Percentiles rank a stretch among this genome's conserved stretches.
Conservation (phyloP, 805 yeast species). For the Candida nemodendra region DNA sequence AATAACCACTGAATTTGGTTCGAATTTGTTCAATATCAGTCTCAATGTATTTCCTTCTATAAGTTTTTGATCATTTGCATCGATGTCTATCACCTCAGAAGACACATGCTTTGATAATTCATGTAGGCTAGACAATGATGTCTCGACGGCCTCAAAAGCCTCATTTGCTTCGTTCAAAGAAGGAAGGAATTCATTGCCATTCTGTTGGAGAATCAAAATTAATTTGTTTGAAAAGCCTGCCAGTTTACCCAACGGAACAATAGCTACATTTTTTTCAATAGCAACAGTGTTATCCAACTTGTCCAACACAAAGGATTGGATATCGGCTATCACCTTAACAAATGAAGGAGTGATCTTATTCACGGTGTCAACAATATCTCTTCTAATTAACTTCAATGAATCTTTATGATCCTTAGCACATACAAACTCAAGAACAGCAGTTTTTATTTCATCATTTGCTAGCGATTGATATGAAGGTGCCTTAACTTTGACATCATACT, state of each 20-base stretch:
- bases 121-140: constrained; percentile 57
- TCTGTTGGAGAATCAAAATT: constrained; percentile 52
- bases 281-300: constrained; percentile 47
- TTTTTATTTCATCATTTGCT: constrained; percentile 35
- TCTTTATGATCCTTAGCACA: constrained; percentile 45
- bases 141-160: constrained; percentile 54
- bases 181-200: constrained; percentile 72
- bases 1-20: constrained; percentile 38
- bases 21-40: constrained; percentile 31
- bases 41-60: constrained; percentile 60
- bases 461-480: constrained; percentile 48
- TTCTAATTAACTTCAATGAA: constrained; percentile 62
- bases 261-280: constrained; percentile 46
- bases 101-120: constrained; percentile 54
- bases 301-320: constrained; percentile 59
- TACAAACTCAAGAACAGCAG: constrained; percentile 62
- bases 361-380: constrained; percentile 68
- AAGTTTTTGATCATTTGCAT: constrained; percentile 53
- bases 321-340: constrained; percentile 56
- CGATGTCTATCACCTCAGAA: constrained; percentile 49
- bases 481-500: constrained; percentile 42
- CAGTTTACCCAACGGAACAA: constrained; percentile 57
- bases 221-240: constrained; percentile 45
- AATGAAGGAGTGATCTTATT: constrained; percentile 70
- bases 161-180: constrained; percentile 55